phyloP scores from a whole-genome alignment of 2,329 filamentous ascomycete genomes.

The Bisporella sp. region DNA sequence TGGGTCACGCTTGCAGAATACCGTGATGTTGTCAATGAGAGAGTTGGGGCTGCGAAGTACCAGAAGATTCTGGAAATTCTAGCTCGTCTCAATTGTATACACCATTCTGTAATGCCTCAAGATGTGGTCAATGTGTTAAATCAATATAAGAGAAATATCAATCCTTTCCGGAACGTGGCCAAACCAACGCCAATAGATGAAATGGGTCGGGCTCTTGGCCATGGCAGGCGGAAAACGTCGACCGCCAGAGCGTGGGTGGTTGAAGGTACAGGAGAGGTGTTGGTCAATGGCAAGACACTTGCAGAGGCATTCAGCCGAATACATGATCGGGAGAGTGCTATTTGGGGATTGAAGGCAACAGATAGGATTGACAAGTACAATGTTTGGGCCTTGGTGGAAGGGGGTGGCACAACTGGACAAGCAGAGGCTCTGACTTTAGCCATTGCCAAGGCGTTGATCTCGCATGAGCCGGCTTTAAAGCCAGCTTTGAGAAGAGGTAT shows the following conservation, averaged over 20 bases:
- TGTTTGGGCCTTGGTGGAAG: conserved; percentile 76
- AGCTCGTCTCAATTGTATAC: conserved; percentile 77
- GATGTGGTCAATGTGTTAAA: conserved; percentile 60
- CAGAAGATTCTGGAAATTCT: conserved; percentile 68
- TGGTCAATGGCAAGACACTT: conserved; percentile 86
- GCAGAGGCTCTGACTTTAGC: conserved; percentile 91
- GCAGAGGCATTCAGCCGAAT: conserved; percentile 75
- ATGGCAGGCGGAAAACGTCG: conserved; percentile 82
- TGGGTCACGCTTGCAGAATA: conserved; percentile 80
- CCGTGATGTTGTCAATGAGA: conserved; percentile 62
- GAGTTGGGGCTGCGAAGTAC: conserved; percentile 71
- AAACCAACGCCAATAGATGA: conserved; percentile 64
- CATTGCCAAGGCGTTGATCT: conserved; percentile 77
- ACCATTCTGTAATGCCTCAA: conserved; percentile 65
- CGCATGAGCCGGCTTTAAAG: conserved; percentile 90
- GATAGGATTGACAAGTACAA: conserved; percentile 93
- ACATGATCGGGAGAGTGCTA: conserved; percentile 88
- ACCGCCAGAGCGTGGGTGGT: conserved; percentile 81
- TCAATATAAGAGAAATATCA: conserved; percentile 67
- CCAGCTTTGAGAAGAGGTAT: conserved; percentile 80
- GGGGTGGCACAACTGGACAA: conserved; percentile 90
- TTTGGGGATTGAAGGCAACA: conserved; percentile 84
- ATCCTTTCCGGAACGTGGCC: conserved; percentile 58
- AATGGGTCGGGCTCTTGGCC: conserved; percentile 70
- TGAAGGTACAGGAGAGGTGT: conserved; percentile 83